Percentiles rank a stretch among this genome's conserved stretches.
Conservation (phyloP, 2,329 filamentous ascomycete species). For the Trichoderma asperellum region DNA sequence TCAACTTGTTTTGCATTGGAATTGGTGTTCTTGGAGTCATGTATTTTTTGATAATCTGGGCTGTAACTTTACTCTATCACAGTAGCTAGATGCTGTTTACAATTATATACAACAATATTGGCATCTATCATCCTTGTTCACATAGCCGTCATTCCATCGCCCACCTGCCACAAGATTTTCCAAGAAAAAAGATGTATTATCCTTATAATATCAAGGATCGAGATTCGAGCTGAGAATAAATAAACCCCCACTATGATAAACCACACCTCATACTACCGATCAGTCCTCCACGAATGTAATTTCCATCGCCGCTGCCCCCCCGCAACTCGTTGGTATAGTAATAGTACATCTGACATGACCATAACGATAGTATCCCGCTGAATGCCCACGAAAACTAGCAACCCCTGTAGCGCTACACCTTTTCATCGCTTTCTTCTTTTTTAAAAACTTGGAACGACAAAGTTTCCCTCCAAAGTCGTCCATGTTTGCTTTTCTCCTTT, state of each 20-base stretch:
- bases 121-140: not conserved
- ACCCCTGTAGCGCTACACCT: constrained; percentile 6
- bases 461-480: constrained; percentile 14
- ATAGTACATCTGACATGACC: constrained; percentile 20
- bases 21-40: constrained; percentile 6
- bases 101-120: not conserved
- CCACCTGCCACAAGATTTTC: not conserved
- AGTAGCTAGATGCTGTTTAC: not conserved
- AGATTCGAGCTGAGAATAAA: not conserved
- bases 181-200: constrained; percentile 7
- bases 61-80: not conserved
- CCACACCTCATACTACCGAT: not conserved
- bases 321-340: constrained; percentile 14
- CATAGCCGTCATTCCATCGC: not conserved
- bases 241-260: not conserved
- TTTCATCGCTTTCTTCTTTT: not conserved
- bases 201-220: not conserved
- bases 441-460: not conserved
- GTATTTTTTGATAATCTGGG: not conserved
- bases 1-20: constrained; percentile 1
- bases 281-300: not conserved
- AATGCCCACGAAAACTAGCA: constrained; percentile 21
- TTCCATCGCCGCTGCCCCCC: not conserved
- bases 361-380: constrained; percentile 24
- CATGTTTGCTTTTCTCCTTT: not conserved